Conservation (phyloP, 257 asterid species). For the Craterostigma plantagineum region DNA sequence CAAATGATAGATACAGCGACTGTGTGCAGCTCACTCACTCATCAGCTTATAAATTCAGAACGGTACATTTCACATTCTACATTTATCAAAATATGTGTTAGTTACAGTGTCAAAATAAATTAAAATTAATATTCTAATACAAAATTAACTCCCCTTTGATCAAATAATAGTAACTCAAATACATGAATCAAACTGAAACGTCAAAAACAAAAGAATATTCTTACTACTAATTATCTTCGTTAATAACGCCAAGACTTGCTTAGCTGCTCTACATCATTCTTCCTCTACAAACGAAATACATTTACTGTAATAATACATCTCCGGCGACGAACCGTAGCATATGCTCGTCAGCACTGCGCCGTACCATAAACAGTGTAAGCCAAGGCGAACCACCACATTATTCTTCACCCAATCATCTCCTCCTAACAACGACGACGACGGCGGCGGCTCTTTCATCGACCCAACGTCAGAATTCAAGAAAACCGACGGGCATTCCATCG, state of each 20-base stretch:
- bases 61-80: no score
- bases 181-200: no score
- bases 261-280: constrained; percentile 15
- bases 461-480: not conserved
- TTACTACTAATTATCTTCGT: constrained; percentile 17
- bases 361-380: not conserved
- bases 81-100: no score
- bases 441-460: constrained; percentile 1
- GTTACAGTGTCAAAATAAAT: no score
- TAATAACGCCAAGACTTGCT: not conserved
- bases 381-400: constrained; percentile 3
- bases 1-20: no score
- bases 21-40: no score
- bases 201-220: not conserved
- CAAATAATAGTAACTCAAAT: no score
- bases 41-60: no score
- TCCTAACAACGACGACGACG: constrained; percentile 1
- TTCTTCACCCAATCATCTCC: constrained; percentile 4
- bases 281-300: not conserved
- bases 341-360: not conserved
- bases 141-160: no score
- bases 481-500: not conserved
- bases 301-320: constrained; percentile 1
- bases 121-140: no score
- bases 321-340: not conserved